Conservation (phyloP, 2,329 filamentous ascomycete species). For the Phaeosphaeria sp. region DNA sequence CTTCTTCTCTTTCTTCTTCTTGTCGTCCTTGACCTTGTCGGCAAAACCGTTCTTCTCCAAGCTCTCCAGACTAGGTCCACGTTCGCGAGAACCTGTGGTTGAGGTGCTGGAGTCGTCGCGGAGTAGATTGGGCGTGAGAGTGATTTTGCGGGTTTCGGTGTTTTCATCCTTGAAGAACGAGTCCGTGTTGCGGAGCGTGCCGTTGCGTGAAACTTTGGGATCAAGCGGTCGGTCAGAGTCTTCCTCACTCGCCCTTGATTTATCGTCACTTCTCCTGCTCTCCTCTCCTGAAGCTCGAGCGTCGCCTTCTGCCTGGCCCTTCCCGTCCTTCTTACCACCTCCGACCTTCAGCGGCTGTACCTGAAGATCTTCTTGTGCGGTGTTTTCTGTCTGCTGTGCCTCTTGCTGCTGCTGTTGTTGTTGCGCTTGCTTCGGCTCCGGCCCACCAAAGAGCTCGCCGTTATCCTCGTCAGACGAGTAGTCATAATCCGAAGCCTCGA, state of each 20-base stretch:
- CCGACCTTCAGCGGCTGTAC: constrained; percentile 49
- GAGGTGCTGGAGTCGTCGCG: constrained; percentile 72
- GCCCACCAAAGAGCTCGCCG: constrained; percentile 45
- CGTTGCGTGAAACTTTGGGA: constrained; percentile 70
- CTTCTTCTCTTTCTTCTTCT: constrained; percentile 75
- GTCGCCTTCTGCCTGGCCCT: constrained; percentile 29
- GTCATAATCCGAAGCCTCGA: constrained; percentile 85
- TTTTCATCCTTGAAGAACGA: constrained; percentile 98
- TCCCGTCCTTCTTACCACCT: constrained; percentile 38
- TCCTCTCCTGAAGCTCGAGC: constrained; percentile 43
- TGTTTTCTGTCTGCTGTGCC: constrained; percentile 48
- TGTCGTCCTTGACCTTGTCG: constrained; percentile 73
- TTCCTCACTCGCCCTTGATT: constrained; percentile 70
- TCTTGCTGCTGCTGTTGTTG: constrained; percentile 20
- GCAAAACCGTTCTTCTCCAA: constrained; percentile 70
- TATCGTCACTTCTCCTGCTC: constrained; percentile 51
- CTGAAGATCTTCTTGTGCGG: constrained; percentile 45
- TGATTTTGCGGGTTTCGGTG: constrained; percentile 96
- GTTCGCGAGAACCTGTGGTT: constrained; percentile 49
- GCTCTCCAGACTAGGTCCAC: constrained; percentile 75
- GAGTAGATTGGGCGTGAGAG: constrained; percentile 88
- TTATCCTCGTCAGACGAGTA: constrained; percentile 82
- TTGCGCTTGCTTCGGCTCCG: constrained; percentile 38
- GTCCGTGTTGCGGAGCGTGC: constrained; percentile 87
- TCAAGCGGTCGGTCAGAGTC: constrained; percentile 60